Evolutionary conservation across 139 green algal species (phyloP).

Genomic region (Trebouxia sp.): DNA sequence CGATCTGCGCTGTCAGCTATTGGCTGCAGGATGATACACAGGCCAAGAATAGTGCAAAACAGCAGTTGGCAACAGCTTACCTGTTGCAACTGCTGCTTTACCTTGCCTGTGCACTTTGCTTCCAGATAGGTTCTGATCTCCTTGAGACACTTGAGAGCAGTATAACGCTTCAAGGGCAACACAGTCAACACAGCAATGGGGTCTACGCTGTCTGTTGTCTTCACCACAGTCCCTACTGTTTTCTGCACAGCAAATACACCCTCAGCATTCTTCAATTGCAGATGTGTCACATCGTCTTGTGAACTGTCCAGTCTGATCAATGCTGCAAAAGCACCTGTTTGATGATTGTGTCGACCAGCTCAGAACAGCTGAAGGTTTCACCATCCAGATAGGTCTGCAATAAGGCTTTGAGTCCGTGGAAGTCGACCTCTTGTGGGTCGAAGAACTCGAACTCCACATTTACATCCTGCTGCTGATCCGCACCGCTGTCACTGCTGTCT

Average conservation of each 20-base stretch:
- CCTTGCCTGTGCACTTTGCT: slow-evolving; percentile 33
- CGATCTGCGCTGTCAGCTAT: too few relatives aligned
- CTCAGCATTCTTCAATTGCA: not conserved
- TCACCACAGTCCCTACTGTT: slow-evolving; percentile 84
- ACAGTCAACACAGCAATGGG: slow-evolving; percentile 79
- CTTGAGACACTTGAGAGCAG: slow-evolving; percentile 44
- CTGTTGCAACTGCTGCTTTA: slow-evolving; percentile 38
- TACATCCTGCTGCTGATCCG: slow-evolving; percentile 19
- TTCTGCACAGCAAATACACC: slow-evolving; percentile 34
- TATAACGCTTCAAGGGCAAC: slow-evolving; percentile 60
- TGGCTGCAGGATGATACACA: too few relatives aligned
- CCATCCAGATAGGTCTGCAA: slow-evolving; percentile 82
- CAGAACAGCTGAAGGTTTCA: slow-evolving; percentile 60
- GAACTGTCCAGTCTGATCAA: not conserved
- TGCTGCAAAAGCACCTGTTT: slow-evolving; percentile 45
- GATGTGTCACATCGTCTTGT: too few relatives aligned
- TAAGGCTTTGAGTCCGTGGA: slow-evolving; percentile 82
- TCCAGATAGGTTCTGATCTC: slow-evolving; percentile 68
- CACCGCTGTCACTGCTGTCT: not conserved
- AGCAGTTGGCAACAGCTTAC: too few relatives aligned
- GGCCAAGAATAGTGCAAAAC: too few relatives aligned
- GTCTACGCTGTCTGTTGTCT: slow-evolving; percentile 78
- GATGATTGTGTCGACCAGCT: slow-evolving; percentile 80
- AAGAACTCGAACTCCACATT: slow-evolving; percentile 91
- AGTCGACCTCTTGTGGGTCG: slow-evolving; percentile 83